These are phyloP conservation scores for Aspergillus novofumigatus DNA, from an alignment of 2,329 filamentous ascomycete genomes.

Conservation along the genomic window DNA sequence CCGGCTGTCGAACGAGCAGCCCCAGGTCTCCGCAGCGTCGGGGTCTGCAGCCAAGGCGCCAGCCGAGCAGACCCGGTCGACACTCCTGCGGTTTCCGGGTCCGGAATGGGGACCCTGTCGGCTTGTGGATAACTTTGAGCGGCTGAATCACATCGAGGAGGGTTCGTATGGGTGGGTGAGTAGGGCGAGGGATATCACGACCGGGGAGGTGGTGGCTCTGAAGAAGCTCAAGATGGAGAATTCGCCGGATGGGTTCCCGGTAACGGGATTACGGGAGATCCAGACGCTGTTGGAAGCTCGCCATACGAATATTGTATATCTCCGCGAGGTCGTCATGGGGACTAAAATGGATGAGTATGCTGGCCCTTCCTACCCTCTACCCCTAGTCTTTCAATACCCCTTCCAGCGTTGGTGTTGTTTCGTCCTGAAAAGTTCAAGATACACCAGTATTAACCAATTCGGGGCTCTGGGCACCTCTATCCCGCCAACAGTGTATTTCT, in stretches of 20 bases:
- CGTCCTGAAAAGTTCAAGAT: slow-evolving; percentile 36
- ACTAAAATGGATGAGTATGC: slow-evolving; percentile 57
- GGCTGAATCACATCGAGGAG: slow-evolving; percentile 95
- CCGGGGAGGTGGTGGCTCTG: slow-evolving; percentile 78
- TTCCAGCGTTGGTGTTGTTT: not conserved
- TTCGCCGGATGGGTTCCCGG: slow-evolving; percentile 75
- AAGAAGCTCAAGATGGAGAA: slow-evolving; percentile 91
- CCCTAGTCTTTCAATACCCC: not conserved
- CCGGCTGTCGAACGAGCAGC: slow-evolving; percentile 56
- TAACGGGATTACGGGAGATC: slow-evolving; percentile 90
- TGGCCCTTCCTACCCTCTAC: not conserved
- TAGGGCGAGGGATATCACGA: slow-evolving; percentile 68
- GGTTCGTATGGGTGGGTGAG: slow-evolving; percentile 95
- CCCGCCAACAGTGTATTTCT: slow-evolving; percentile 67
- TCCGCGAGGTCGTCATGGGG: slow-evolving; percentile 81
- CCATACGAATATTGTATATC: slow-evolving; percentile 75
- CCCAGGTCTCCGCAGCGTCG: slow-evolving; percentile 8
- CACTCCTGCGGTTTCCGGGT: slow-evolving; percentile 67
- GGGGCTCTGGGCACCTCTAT: slow-evolving; percentile 5
- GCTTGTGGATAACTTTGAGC: slow-evolving; percentile 83
- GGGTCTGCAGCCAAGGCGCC: slow-evolving; percentile 20
- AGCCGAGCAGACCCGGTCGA: slow-evolving; percentile 41
- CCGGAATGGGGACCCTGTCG: slow-evolving; percentile 67
- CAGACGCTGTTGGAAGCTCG: slow-evolving; percentile 77
- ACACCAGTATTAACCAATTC: slow-evolving; percentile 31